Conservation (phyloP, 2,329 filamentous ascomycete species). For the Fusarium tricinctum region DNA sequence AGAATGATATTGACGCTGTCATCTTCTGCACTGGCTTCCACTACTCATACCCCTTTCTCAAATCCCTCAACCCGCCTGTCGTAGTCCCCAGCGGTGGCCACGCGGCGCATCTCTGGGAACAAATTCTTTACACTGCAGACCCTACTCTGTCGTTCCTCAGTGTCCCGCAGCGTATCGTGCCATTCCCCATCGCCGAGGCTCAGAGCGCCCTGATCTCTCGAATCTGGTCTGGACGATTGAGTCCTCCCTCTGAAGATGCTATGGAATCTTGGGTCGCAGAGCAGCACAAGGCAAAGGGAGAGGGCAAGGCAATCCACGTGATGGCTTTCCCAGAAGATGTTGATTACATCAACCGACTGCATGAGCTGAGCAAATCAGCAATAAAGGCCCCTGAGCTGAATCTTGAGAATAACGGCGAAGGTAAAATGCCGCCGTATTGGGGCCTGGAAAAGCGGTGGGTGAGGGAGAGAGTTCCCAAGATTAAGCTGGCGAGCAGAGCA, state of each 20-base stretch:
- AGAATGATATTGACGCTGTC: conserved; percentile 76
- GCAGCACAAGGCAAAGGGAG: conserved; percentile 65
- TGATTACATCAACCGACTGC: conserved; percentile 71
- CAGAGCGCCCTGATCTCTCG: conserved; percentile 77
- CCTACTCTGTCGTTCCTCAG: conserved; percentile 77
- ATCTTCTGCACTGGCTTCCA: conserved; percentile 91
- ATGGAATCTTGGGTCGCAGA: conserved; percentile 74
- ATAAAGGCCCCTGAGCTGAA: conserved; percentile 45
- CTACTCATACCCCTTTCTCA: conserved; percentile 81
- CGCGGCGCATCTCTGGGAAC: conserved; percentile 78
- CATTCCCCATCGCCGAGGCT: conserved; percentile 78
- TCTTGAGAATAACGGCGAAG: conserved; percentile 55
- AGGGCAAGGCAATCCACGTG: conserved; percentile 57
- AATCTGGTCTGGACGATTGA: conserved; percentile 73
- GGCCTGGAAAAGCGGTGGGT: conserved; percentile 57
- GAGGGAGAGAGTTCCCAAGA: conserved; percentile 57
- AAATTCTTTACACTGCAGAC: conserved; percentile 75
- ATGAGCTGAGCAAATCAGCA: conserved; percentile 63
- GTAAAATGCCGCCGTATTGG: conserved; percentile 59
- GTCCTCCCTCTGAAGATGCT: conserved; percentile 64
- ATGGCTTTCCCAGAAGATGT: conserved; percentile 67
- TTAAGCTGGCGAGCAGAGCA: conserved; percentile 57
- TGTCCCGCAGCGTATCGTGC: conserved; percentile 77
- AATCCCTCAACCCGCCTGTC: conserved; percentile 60
- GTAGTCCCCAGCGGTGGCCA: conserved; percentile 72